phyloP scores from a whole-genome alignment of 495 filamentous ascomycete genomes.

The Pyrenula aspistea region DNA sequence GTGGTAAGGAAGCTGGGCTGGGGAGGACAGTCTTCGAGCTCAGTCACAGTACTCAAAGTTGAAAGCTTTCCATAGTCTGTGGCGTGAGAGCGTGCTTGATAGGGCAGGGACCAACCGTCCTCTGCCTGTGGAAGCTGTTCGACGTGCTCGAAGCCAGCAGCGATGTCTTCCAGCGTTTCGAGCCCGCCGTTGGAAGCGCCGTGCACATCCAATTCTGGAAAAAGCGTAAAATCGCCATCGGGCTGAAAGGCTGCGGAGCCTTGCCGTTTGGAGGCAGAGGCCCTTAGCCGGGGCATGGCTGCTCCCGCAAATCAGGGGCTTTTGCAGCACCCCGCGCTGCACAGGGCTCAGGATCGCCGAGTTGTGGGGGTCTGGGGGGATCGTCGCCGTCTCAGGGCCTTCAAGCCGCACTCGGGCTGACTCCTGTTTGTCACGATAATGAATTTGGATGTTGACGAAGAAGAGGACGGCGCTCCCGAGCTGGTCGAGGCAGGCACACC shows the following conservation, averaged over 20 bases:
- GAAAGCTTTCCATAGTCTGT: background rate
- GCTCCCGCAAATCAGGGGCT: constrained; percentile 26
- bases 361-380: constrained; percentile 17
- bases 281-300: constrained; percentile 7
- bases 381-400: no score
- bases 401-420: no score
- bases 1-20: constrained; percentile 7
- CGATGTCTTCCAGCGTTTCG: background rate
- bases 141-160: background rate
- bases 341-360: constrained; percentile 23
- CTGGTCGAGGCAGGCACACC: constrained; percentile 45
- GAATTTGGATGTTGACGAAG: constrained; percentile 42
- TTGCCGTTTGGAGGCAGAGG: background rate
- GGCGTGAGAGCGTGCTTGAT: background rate
- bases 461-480: constrained; percentile 58
- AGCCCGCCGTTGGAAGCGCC: background rate
- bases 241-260: background rate
- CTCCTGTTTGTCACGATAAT: no score
- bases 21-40: background rate
- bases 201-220: background rate
- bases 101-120: background rate
- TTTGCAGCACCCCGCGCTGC: constrained; percentile 28
- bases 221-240: background rate
- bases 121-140: background rate
- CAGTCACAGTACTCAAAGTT: background rate